A percentile compares a stretch with the other conserved stretches of the same genome.
phyloP scores from a whole-genome alignment of 345 rosid genomes.

The Boechera retrofracta region DNA sequence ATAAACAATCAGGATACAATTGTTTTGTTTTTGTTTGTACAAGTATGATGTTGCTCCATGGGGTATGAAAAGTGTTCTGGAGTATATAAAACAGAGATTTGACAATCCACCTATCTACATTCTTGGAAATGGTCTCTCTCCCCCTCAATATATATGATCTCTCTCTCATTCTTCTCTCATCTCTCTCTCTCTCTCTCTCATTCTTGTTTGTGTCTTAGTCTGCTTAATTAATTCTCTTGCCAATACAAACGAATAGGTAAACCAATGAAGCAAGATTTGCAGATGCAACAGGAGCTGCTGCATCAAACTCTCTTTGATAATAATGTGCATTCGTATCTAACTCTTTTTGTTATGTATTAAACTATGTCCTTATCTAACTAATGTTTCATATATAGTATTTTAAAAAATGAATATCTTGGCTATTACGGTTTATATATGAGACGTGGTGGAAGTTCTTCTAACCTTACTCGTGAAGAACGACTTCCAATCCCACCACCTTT shows the following conservation, averaged over 20 bases:
- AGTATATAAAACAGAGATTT: not conserved
- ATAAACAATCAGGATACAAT: not conserved
- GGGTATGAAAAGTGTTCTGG: not conserved
- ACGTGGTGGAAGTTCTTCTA: no score
- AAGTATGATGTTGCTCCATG: not conserved
- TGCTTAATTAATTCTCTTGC: not conserved
- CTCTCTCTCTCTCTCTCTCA: not conserved
- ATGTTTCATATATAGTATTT: no score
- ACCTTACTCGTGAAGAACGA: no score
- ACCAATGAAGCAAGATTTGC: not conserved
- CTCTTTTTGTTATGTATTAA: no score
- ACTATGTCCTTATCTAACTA: no score
- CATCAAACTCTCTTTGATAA: no score
- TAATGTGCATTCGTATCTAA: no score
- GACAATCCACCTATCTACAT: not conserved
- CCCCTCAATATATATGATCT: no score
- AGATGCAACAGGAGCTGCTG: not conserved
- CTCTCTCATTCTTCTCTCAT: not conserved
- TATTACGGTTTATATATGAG: no score
- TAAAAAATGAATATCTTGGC: no score
- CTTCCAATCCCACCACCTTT: no score
- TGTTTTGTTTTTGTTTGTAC: not conserved
- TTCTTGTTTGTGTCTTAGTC: not conserved
- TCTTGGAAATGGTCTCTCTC: not conserved
- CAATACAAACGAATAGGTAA: not conserved